Evolutionary conservation across 1,284 basidiomycete species (phyloP).

Genomic region (Trametes polyzona): DNA sequence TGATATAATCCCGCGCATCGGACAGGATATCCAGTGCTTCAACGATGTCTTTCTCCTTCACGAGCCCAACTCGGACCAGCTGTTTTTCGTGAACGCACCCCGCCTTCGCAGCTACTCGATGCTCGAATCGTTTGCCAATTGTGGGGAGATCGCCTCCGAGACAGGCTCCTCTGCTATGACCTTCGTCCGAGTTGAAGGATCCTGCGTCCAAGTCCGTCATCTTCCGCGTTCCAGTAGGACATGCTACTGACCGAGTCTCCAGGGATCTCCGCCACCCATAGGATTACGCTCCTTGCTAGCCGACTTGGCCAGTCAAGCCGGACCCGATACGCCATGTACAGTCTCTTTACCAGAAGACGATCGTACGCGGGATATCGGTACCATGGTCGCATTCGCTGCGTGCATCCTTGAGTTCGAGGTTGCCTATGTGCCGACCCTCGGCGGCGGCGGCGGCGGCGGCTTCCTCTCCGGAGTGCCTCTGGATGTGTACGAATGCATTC

Average conservation of each 20-base stretch:
- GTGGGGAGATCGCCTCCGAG: slow-evolving; percentile 17
- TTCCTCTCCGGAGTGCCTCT: slow-evolving; percentile 49
- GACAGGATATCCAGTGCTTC: slow-evolving; percentile 36
- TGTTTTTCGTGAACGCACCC: slow-evolving; percentile 47
- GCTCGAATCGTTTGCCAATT: neutral
- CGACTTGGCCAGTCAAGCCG: neutral
- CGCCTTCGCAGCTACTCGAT: neutral
- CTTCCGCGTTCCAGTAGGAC: too few species aligned
- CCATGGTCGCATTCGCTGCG: slow-evolving; percentile 54
- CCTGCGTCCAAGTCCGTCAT: slow-evolving; percentile 1
- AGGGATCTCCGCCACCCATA: slow-evolving; percentile 3
- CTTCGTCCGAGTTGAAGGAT: slow-evolving; percentile 11
- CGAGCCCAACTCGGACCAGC: slow-evolving; percentile 46
- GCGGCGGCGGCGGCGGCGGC: slow-evolving; percentile 33
- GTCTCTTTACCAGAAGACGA: neutral
- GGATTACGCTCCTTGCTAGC: neutral
- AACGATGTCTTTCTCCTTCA: slow-evolving; percentile 42
- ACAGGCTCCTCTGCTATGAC: neutral
- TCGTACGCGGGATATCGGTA: slow-evolving; percentile 8
- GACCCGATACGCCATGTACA: neutral
- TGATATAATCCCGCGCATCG: neutral
- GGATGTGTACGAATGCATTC: slow-evolving; percentile 50
- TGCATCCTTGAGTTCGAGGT: slow-evolving; percentile 61
- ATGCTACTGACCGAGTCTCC: neutral
- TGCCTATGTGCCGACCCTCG: slow-evolving; percentile 51